Evolutionary conservation across 2,329 filamentous ascomycete genomes (phyloP), one percentile per base, ranked within the genome.

Genomic region (Incumbomyces delicatus): DNA sequence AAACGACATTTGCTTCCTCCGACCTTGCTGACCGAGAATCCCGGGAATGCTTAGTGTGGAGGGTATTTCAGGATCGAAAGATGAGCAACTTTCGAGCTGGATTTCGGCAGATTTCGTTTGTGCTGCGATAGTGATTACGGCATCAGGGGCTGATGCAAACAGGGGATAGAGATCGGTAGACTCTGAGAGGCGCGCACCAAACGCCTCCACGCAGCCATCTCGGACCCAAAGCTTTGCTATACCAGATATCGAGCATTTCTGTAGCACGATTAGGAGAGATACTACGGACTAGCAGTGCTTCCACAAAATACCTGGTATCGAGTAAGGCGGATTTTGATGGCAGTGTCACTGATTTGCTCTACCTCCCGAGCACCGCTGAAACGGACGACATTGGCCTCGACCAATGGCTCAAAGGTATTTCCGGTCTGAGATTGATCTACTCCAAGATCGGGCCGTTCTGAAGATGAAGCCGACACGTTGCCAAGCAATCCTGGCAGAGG

Each of bases 151-250:
- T 10, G 77, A 73, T 4, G 76, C 75, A 60, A 70, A 77, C 6
- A 78, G 68, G 47, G 72, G 64, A 53, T 73, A 68, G 1, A 63
- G 39, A 11, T 55, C 54, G 6, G 65, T 57, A 1, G 68, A 67
- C 11, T 72, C 66, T 46, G 70, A 66, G 8, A 81, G 54, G 34
- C 75, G 74, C n/a, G 77, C 76, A 30, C 78, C 78, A 58, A 77
- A 74, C 40, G 81, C 58, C 40, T 71, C 74, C 30, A 80, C 61
- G 20, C 75, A 67, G 11, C 78, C 78, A 55, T 69, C 66, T 37
- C 72, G 67, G 4, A 81, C 72, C 61, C 70, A 70, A n/a, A 82
- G 57, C 48, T 76, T 69, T 55, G 76, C 81, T 36, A 72, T 69
- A 11, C 78, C 78, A n/a, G 70, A 41, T 5, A 71, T 42, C 6